Evolutionary conservation across 106 monocot species (phyloP).

Genomic region (Agapanthus africanus): DNA sequence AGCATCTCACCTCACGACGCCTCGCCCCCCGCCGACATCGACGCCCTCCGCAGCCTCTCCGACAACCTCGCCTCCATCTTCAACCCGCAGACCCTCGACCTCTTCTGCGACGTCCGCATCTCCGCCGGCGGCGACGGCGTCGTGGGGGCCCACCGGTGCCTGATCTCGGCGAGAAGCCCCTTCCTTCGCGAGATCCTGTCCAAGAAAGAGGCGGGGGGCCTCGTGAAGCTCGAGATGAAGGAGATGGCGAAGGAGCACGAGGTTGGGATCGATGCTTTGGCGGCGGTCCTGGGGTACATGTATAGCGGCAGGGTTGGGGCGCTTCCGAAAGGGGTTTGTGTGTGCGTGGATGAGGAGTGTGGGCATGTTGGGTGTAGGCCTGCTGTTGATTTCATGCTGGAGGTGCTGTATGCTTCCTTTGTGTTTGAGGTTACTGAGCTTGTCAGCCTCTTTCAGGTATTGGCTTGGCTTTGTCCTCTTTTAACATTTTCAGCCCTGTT

Average conservation of each 20-base stretch:
- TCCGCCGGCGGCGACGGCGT: slow-evolving; percentile 16
- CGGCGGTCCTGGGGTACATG: slow-evolving; percentile 54
- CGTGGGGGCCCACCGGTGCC: slow-evolving; percentile 61
- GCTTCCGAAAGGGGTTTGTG: slow-evolving; percentile 40
- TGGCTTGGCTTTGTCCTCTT: neutral
- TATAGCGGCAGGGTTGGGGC: slow-evolving; percentile 46
- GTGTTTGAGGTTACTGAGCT: slow-evolving; percentile 67
- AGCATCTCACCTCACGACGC: too few relatives aligned
- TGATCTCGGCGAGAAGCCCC: slow-evolving; percentile 71
- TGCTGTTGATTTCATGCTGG: slow-evolving; percentile 55
- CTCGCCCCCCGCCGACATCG: slow-evolving; percentile 28
- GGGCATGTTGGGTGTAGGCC: slow-evolving; percentile 52
- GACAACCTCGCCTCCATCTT: slow-evolving; percentile 47
- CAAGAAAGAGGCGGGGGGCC: neutral
- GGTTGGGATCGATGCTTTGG: slow-evolving; percentile 47
- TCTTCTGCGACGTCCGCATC: slow-evolving; percentile 44
- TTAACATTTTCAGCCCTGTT: too few relatives aligned
- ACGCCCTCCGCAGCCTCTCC: slow-evolving; percentile 72
- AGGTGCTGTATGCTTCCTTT: slow-evolving; percentile 52
- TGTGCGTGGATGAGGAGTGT: slow-evolving; percentile 68
- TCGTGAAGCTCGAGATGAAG: slow-evolving; percentile 17
- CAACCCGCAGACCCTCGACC: slow-evolving; percentile 21
- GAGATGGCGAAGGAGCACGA: slow-evolving; percentile 32
- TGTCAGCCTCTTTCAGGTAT: slow-evolving; percentile 78
- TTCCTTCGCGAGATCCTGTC: slow-evolving; percentile 51